phyloP scores from a whole-genome alignment of 805 yeast species.

The Jamesozyma jinghongensis region DNA sequence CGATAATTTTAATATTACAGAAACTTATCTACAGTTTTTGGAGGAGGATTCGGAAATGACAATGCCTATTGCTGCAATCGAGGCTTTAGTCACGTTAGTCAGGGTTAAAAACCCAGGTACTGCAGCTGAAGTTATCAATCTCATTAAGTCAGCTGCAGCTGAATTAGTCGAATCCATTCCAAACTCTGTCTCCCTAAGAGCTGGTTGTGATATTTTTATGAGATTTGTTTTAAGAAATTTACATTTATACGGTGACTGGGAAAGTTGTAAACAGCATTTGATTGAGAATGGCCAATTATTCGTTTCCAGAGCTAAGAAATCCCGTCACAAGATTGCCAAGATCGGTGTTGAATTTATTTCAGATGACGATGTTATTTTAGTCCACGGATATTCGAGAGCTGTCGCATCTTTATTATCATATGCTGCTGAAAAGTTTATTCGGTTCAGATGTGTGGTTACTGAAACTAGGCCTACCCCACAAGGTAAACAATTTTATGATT shows the following conservation, averaged over 20 bases:
- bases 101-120: conserved; percentile 83
- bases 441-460: conserved; percentile 86
- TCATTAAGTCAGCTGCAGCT: conserved; percentile 67
- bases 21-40: conserved; percentile 69
- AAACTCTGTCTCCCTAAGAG: conserved; percentile 86
- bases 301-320: conserved; percentile 82
- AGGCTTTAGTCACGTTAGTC: conserved; percentile 77
- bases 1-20: conserved; percentile 62
- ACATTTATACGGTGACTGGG: conserved; percentile 85
- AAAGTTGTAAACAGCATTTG: conserved; percentile 75
- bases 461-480: conserved; percentile 83
- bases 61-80: conserved; percentile 99
- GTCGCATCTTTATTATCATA: conserved; percentile 64
- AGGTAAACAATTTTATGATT: conserved; percentile 62
- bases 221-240: conserved; percentile 85
- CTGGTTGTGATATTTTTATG: conserved; percentile 96
- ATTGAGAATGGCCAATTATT: conserved; percentile 92
- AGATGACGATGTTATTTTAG: conserved; percentile 84
- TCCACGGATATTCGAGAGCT: conserved; percentile 89
- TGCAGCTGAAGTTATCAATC: conserved; percentile 80
- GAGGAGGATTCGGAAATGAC: conserved; percentile 93
- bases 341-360: conserved; percentile 81
- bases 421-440: conserved; percentile 67
- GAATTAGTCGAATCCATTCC: conserved; percentile 70
- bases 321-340: conserved; percentile 80